These are phyloP conservation scores for Naganishia onofrii DNA, from an alignment of 768 basidiomycete species.

Conservation along the genomic window DNA sequence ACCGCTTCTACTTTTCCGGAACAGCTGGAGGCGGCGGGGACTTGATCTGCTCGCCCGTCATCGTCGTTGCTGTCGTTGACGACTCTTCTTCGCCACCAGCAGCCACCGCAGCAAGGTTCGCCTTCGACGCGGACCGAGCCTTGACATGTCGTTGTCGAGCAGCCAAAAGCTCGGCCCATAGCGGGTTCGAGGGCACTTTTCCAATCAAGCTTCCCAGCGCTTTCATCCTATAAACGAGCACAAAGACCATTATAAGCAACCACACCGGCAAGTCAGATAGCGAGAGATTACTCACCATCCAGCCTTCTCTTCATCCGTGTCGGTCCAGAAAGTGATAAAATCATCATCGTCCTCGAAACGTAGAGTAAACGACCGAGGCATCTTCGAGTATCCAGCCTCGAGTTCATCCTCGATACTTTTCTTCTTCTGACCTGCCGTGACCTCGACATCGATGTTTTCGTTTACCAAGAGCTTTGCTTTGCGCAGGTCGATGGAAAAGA, in stretches of 20 bases:
- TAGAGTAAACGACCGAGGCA: slow-evolving; percentile 68
- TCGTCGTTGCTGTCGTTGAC: too few species aligned
- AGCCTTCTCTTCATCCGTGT: slow-evolving; percentile 80
- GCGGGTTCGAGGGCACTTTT: slow-evolving; percentile 82
- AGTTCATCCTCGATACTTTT: slow-evolving; percentile 16
- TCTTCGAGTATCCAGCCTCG: slow-evolving; percentile 21
- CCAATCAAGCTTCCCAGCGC: slow-evolving; percentile 80
- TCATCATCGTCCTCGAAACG: slow-evolving; percentile 58
- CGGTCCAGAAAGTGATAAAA: slow-evolving; percentile 85
- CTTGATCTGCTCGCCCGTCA: slow-evolving; percentile 1
- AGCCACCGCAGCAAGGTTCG: slow-evolving; percentile 3
- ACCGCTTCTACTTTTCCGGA: background rate
- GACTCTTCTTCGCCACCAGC: background rate
- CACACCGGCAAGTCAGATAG: too few species aligned
- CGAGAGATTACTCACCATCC: slow-evolving; percentile 65
- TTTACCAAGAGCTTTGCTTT: slow-evolving; percentile 76
- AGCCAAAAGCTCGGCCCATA: slow-evolving; percentile 77
- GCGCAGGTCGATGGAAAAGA: slow-evolving; percentile 83
- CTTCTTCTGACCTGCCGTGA: background rate
- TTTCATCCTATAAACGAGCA: slow-evolving; percentile 64
- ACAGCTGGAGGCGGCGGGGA: background rate
- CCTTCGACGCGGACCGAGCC: slow-evolving; percentile 19
- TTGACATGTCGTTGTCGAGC: slow-evolving; percentile 27
- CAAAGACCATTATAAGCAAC: slow-evolving; percentile 19
- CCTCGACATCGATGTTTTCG: slow-evolving; percentile 55